Conservation (phyloP, 2,329 filamentous ascomycete genomes). For the Septoria linicola region DNA sequence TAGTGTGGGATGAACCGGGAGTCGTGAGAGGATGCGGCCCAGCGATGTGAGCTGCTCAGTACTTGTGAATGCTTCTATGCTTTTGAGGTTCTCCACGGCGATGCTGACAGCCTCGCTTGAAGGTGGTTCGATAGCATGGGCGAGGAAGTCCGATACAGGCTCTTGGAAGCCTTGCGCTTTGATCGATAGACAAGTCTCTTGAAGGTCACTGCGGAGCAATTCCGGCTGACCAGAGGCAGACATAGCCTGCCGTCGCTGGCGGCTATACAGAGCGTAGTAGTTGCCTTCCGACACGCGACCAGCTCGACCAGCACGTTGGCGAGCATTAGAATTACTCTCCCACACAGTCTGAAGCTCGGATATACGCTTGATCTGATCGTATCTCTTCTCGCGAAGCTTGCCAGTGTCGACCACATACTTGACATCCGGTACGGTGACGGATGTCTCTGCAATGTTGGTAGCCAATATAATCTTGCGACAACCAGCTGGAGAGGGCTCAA, state of each 20-base stretch:
- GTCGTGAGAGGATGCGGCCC: constrained; percentile 44
- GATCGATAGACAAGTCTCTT: constrained; percentile 47
- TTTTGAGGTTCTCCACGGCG: constrained; percentile 43
- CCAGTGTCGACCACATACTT: constrained; percentile 52
- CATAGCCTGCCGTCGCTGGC: constrained; percentile 39
- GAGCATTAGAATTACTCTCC: constrained; percentile 50
- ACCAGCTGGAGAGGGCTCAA: constrained; percentile 42
- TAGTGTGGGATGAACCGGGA: constrained; percentile 46
- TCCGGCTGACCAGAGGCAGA: constrained; percentile 40
- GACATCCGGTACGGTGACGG: constrained; percentile 54
- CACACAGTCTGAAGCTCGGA: constrained; percentile 45
- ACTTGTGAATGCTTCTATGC: constrained; percentile 45
- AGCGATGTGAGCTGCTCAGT: constrained; percentile 48
- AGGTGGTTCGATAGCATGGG: constrained; percentile 49
- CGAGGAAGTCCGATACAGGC: constrained; percentile 45
- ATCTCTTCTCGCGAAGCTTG: constrained; percentile 42
- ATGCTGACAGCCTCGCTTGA: constrained; percentile 38
- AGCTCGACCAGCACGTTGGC: constrained; percentile 52
- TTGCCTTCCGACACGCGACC: constrained; percentile 50
- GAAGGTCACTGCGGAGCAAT: constrained; percentile 47
- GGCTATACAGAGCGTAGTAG: constrained; percentile 52
- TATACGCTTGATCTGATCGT: constrained; percentile 43
- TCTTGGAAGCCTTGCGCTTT: constrained; percentile 42
- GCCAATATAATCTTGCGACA: constrained; percentile 52
- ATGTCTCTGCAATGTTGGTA: constrained; percentile 54